These are phyloP conservation scores for Ophiocordyceps camponoti-rufipedis DNA, from an alignment of 2,329 filamentous ascomycete genomes.

Conservation along the genomic window DNA sequence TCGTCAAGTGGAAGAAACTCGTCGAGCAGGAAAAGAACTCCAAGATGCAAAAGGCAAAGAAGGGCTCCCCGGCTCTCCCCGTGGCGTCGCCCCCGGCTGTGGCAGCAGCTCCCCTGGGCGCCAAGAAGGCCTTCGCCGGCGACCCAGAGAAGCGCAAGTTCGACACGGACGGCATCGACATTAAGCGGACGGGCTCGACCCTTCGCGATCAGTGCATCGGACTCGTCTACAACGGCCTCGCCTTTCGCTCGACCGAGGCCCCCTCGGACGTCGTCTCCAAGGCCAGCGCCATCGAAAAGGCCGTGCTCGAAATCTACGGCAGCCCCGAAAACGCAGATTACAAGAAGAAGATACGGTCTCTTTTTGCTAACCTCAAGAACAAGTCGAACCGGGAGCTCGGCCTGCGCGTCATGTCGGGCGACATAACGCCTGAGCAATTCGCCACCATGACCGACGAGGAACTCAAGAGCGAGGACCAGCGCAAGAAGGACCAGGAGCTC, in stretches of 20 bases:
- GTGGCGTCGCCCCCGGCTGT: slow-evolving; percentile 36
- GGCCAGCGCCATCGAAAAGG: slow-evolving; percentile 67
- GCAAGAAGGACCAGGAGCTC: slow-evolving; percentile 55
- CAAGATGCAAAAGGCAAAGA: slow-evolving; percentile 23
- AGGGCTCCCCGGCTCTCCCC: slow-evolving; percentile 21
- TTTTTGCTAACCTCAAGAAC: slow-evolving; percentile 91
- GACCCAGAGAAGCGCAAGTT: slow-evolving; percentile 66
- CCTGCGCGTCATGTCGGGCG: slow-evolving; percentile 53
- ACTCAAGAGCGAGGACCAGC: slow-evolving; percentile 72
- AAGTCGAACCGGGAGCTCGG: slow-evolving; percentile 69
- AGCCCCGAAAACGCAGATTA: slow-evolving; percentile 54
- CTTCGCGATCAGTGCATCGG: slow-evolving; percentile 74
- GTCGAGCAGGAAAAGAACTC: slow-evolving; percentile 46
- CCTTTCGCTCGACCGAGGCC: slow-evolving; percentile 51
- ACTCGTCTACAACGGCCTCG: slow-evolving; percentile 82
- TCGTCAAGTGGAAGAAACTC: slow-evolving; percentile 71
- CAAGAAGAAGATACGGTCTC: slow-evolving; percentile 73
- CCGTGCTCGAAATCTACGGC: slow-evolving; percentile 52
- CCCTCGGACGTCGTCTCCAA: slow-evolving; percentile 53
- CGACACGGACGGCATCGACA: slow-evolving; percentile 64
- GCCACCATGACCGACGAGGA: slow-evolving; percentile 81
- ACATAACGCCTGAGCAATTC: slow-evolving; percentile 55
- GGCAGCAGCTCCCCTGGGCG: slow-evolving; percentile 20
- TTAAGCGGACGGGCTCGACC: slow-evolving; percentile 53
- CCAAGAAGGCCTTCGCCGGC: slow-evolving; percentile 35